Evolutionary conservation across 305 asterid species (phyloP).

Genomic region (Solanum hybrid): DNA sequence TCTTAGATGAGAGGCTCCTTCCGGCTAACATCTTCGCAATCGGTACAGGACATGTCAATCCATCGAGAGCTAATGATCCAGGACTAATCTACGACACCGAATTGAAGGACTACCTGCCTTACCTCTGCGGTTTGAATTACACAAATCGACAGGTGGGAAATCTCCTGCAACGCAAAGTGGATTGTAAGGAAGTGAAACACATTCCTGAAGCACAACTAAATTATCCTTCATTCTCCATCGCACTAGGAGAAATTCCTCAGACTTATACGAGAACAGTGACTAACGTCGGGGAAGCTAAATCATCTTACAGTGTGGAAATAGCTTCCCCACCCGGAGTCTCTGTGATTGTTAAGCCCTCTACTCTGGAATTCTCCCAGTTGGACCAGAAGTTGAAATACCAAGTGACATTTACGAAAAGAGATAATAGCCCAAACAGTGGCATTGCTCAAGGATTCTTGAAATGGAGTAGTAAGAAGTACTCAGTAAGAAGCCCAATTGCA

Average conservation of each 20-base stretch:
- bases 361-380: constrained; percentile 22
- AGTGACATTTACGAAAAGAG: constrained; percentile 22
- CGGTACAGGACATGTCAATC: background rate
- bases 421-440: constrained; percentile 7
- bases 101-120: constrained; percentile 30
- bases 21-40: background rate
- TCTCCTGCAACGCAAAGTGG: background rate
- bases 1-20: background rate
- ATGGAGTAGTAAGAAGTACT: background rate
- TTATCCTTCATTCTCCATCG: constrained; percentile 32
- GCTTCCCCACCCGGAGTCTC: constrained; percentile 3
- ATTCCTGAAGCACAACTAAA: constrained; percentile 28
- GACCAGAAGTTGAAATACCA: constrained; percentile 24
- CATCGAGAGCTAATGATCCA: background rate
- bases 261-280: constrained; percentile 39
- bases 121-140: constrained; percentile 29
- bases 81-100: constrained; percentile 25
- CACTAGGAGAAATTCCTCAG: constrained; percentile 8
- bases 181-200: background rate
- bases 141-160: constrained; percentile 6
- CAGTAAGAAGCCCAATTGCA: constrained; percentile 2
- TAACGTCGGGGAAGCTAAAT: constrained; percentile 31
- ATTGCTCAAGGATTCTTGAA: constrained; percentile 3
- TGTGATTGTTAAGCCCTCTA: constrained; percentile 21
- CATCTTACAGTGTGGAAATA: constrained; percentile 15